These are phyloP conservation scores for Fusarium guadeloupense DNA, from an alignment of 2,329 filamentous ascomycete genomes.

Conservation along the genomic window DNA sequence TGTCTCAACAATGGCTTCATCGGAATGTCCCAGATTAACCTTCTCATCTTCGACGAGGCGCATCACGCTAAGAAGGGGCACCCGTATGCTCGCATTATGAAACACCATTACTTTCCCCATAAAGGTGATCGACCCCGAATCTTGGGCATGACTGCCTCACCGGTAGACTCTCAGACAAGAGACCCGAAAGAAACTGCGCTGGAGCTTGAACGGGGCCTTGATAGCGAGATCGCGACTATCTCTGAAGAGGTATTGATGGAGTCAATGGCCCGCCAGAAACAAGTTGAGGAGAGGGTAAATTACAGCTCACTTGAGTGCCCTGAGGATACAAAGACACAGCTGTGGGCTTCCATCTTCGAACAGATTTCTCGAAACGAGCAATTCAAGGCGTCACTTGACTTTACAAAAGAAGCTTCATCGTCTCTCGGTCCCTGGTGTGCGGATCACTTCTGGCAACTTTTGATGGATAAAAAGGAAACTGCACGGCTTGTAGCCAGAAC, in stretches of 20 bases:
- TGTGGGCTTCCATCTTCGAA: constrained; percentile 67
- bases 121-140: constrained; percentile 72
- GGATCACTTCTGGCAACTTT: constrained; percentile 80
- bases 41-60: constrained; percentile 94
- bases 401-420: constrained; percentile 66
- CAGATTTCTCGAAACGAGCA: constrained; percentile 53
- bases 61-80: constrained; percentile 97
- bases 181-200: constrained; percentile 75
- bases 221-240: constrained; percentile 84
- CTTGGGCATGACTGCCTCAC: constrained; percentile 97
- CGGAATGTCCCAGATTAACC: constrained; percentile 82
- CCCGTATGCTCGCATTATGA: constrained; percentile 88
- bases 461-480: constrained; percentile 69
- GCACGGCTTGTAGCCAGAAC: constrained; percentile 68
- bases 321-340: constrained; percentile 65
- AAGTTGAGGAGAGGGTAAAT: constrained; percentile 61
- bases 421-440: constrained; percentile 85
- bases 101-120: constrained; percentile 77
- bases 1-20: constrained; percentile 83
- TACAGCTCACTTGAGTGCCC: constrained; percentile 58
- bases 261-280: constrained; percentile 35
- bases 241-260: constrained; percentile 50
- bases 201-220: constrained; percentile 79
- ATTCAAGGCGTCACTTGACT: constrained; percentile 67
- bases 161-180: constrained; percentile 78